Base-by-base conservation (phyloP, 1,284 basidiomycete species). In the Mycena sp. region DNA sequence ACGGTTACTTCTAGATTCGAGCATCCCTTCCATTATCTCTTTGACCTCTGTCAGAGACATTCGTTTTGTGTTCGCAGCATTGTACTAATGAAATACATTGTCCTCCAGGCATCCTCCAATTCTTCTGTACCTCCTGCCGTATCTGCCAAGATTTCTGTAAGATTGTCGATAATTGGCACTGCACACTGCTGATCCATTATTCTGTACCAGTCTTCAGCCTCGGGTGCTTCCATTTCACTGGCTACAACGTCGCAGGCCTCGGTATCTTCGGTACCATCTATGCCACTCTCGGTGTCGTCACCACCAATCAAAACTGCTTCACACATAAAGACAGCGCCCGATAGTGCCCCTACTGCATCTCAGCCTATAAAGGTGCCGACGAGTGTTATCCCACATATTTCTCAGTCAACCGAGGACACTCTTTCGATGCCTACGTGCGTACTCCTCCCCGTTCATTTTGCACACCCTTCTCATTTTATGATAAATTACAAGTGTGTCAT, bases 401-500 rank as follows among this genome's bases (percentile, higher is more conserved):
- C 29, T 4, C 4, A 23, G 21, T 32, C n/a, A 6, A 50, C 44
- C 23, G 29, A 19, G 29, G 29, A 38, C n/a, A 44, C 9, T 45
- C 48, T 29, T n/a, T 26, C 61, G 35, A 50, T 63, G 62, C 10
- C 28, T 45, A 51, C 53, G 60, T 62, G 7, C 38, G 59, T 29
- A 32, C n/a, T 28, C 25, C 21, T 52, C 23, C 10, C 40, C 25
- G 10, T 19, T 26, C 12, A 19, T 6, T 41, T 21, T 7, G 6
- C n/a, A 41, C 10, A 37, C 32, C 32, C 32, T 41, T 7, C 40
- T 41, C 40, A 41, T 41, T 41, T 14, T 9, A 35, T 35, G 7
- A 9, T 35, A 35, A 35, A 35, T 35, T 35, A 4, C 16, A 25
- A n/a, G n/a, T 21, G 23, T 41, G 3, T 41, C 10, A 25, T 51